Base-by-base conservation (phyloP, 2,329 filamentous ascomycete genomes). In the Fusarium tanahbumbuense region DNA sequence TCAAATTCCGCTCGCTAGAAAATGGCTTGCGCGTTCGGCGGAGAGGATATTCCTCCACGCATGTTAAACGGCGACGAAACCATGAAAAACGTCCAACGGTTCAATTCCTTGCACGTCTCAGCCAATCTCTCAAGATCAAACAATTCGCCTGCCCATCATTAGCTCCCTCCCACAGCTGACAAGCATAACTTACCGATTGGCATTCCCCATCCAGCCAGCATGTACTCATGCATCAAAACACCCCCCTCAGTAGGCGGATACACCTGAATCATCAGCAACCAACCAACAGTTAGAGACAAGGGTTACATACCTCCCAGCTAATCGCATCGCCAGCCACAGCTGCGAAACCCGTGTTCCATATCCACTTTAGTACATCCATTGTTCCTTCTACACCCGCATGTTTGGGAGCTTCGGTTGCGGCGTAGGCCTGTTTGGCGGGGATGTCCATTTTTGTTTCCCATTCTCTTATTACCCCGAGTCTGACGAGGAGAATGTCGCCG, bases 301-400 rank as follows among this genome's bases (percentile, higher is more conserved):
- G 28, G 6, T 30, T 3, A 64, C 82, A 83, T 6, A 83, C 83
- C 76, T 89, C 87, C 65, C 87, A 85, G 20, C 77, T 70, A 6
- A 87, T 84, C 57, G 83, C 82, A 63, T 90, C 88, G 1, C 87
- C 86, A 0, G 85, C 88, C 0, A 88, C 83, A 8, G 88, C 88
- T 0, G 86, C 79, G 68, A 90, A 88, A n/a, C 56, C 66, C 0
- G 84, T 81, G 66, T 88, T 83, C 87, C 87, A 89, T 45, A 89
- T 77, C 87, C 87, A 90, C 49, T 83, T 81, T 18, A 88, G 79
- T 22, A 83, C 83, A 7, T 81, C 82, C 45, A 83, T 79, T 13
- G 82, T 83, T 4, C 83, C 83, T 56, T 86, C 82, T 6, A 88
- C 80, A 3, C 86, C 87, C 61, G 78, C 75, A 9, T 74, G 67